phyloP scores from a whole-genome alignment of 352 stramenopile species.

The Globisporangium paddicum region DNA sequence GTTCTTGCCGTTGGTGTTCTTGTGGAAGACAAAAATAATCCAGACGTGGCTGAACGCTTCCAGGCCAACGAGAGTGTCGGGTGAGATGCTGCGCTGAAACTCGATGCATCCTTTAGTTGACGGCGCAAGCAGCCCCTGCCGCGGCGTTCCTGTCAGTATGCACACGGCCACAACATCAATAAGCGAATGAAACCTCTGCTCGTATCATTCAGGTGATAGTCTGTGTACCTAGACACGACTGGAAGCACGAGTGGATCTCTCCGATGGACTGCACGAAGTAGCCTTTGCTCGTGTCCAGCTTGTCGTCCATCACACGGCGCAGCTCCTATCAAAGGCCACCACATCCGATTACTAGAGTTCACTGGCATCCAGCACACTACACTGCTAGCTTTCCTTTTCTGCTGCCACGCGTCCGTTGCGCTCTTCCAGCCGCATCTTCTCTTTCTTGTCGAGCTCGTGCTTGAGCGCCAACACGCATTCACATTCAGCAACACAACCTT shows the following conservation, averaged over 20 bases:
- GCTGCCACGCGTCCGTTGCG: conserved; percentile 55
- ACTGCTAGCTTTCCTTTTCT: conserved; percentile 43
- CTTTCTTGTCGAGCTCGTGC: conserved; percentile 36
- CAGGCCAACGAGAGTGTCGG: conserved; percentile 66
- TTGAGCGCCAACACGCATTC: conserved; percentile 27
- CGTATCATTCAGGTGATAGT: too few species aligned
- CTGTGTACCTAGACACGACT: conserved; percentile 41
- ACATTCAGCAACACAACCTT: background rate
- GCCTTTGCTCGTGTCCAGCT: conserved; percentile 70
- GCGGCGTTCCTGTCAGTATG: conserved; percentile 51
- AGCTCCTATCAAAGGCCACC: conserved; percentile 42
- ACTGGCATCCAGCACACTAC: too few species aligned
- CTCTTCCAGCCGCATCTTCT: conserved; percentile 53
- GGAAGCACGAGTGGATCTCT: conserved; percentile 73
- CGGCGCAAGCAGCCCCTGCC: conserved; percentile 75
- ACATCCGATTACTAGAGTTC: background rate
- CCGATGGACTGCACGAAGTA: conserved; percentile 81
- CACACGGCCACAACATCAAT: background rate
- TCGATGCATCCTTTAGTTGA: conserved; percentile 63
- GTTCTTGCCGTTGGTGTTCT: conserved; percentile 89
- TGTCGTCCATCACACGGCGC: conserved; percentile 63
- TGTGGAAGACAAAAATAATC: conserved; percentile 88
- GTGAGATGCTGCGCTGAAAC: conserved; percentile 79
- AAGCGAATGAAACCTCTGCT: background rate
- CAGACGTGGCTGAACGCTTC: conserved; percentile 84